Evolutionary conservation across 2,329 filamentous ascomycete genomes (phyloP), one percentile per base, ranked within the genome.

Genomic region (Calonectria naviculata): DNA sequence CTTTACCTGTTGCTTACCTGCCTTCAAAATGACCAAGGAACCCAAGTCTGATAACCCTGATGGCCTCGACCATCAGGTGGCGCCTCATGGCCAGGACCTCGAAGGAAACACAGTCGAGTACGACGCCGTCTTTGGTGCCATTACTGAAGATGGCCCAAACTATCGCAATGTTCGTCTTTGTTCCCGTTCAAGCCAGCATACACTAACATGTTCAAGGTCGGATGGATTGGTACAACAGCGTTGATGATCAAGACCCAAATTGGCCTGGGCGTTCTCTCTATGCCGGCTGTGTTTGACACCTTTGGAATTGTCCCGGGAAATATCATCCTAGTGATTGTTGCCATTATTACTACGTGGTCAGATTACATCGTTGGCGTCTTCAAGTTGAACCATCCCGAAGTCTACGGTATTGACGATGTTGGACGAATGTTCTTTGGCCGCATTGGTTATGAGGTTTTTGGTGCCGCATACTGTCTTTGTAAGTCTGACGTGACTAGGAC

Each of bases 351-450:
- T 0, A 86, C 83, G 1, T 88, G 86, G 86, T 85, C 85, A 4
- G 81, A 83, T 65, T 87, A 85, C 71, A 85, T 87, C 21, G 80
- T 88, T 10, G 86, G 85, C 12, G 76, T 80, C 24, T 89, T 89
- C 81, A 89, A 89, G 74, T 69, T 86, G 42, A 79, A 80, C n/a
- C 87, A 89, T 73, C 84, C 82, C 4, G 82, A 85, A 47, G 85
- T 89, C 2, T 88, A 89, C 75, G 83, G 86, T 38, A 87, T 89
- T 71, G 87, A 87, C 61, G 87, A 89, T 73, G 87, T 84, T 5
- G 87, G 87, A 36, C 73, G 74, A 5, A 80, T 87, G 47, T 79
- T 89, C 5, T 85, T 87, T 70, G 87, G 87, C 19, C 82, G 79
- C 5, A 67, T 82, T 12, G 86, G 86, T 1, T 81, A 83, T 12